phyloP scores from a whole-genome alignment of 805 yeast species.

The Wickerhamomyces pijperi region DNA sequence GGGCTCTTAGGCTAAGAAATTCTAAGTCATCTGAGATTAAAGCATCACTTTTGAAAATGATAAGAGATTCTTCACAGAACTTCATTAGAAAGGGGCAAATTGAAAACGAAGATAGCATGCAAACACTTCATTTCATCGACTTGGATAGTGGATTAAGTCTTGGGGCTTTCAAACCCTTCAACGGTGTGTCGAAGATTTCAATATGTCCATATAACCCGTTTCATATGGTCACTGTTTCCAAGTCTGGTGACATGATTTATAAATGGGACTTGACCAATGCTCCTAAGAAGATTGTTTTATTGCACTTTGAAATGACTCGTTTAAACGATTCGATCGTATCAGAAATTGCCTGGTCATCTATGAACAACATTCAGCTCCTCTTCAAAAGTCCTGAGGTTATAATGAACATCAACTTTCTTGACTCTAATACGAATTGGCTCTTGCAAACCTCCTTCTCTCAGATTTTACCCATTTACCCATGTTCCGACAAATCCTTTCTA shows the following conservation, averaged over 20 bases:
- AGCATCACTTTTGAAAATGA: neutral
- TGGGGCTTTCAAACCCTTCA: slow-evolving; percentile 43
- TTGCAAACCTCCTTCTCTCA: slow-evolving; percentile 12
- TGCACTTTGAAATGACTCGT: slow-evolving; percentile 53
- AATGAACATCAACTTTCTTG: slow-evolving; percentile 41
- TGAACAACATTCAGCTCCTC: slow-evolving; percentile 34
- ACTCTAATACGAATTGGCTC: slow-evolving; percentile 8
- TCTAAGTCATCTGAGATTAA: neutral
- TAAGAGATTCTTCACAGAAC: neutral
- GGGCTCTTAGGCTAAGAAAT: neutral
- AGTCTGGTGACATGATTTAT: slow-evolving; percentile 51
- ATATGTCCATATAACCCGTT: slow-evolving; percentile 47
- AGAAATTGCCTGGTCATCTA: slow-evolving; percentile 41
- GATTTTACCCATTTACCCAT: neutral
- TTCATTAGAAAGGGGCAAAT: slow-evolving; percentile 6
- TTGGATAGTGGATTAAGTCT: slow-evolving; percentile 27
- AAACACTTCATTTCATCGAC: too few relatives aligned
- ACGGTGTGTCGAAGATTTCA: slow-evolving; percentile 49
- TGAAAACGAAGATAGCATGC: too few relatives aligned
- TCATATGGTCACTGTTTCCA: slow-evolving; percentile 39
- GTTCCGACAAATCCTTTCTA: neutral
- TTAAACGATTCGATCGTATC: slow-evolving; percentile 45
- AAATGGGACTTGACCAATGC: slow-evolving; percentile 52
- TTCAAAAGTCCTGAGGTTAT: slow-evolving; percentile 46
- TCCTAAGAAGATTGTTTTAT: slow-evolving; percentile 36